These are phyloP conservation scores for Croton laevigatus DNA, from an alignment of 441 rosid species.

Conservation along the genomic window DNA sequence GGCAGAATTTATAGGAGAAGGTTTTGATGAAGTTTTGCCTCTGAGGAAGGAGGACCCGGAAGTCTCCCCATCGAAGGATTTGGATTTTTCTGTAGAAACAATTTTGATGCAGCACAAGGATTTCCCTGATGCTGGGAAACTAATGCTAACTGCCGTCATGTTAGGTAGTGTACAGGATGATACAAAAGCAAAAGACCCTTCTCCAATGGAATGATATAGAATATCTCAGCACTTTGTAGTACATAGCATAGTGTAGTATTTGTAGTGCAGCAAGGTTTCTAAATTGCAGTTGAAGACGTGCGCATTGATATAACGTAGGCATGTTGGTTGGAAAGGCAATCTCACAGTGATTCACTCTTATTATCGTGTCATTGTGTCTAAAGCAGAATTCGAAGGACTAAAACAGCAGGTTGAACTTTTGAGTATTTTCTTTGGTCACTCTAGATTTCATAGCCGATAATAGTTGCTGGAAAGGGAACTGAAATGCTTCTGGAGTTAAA, in stretches of 20 bases:
- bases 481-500: not conserved
- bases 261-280: not conserved
- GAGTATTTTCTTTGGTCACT: not conserved
- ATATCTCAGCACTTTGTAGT: not conserved
- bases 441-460: not conserved
- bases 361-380: too few species aligned
- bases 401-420: too few species aligned
- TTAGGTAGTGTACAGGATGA: slow-evolving; percentile 51
- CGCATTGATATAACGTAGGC: too few species aligned
- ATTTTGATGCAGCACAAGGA: slow-evolving; percentile 80
- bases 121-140: slow-evolving; percentile 83
- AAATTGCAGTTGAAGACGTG: too few species aligned
- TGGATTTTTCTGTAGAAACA: slow-evolving; percentile 58
- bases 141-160: slow-evolving; percentile 78
- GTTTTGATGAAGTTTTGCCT: slow-evolving; percentile 62
- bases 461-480: not conserved
- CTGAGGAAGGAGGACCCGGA: slow-evolving; percentile 51
- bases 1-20: slow-evolving; percentile 65
- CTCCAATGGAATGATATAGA: slow-evolving; percentile 47
- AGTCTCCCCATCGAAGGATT: slow-evolving; percentile 28
- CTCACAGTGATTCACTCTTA: too few species aligned
- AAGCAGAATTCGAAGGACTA: too few species aligned
- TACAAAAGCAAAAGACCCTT: slow-evolving; percentile 28
- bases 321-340: too few species aligned
- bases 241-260: not conserved